phyloP scores from a whole-genome alignment of 768 basidiomycete species.

The Russula griseocarnosa region DNA sequence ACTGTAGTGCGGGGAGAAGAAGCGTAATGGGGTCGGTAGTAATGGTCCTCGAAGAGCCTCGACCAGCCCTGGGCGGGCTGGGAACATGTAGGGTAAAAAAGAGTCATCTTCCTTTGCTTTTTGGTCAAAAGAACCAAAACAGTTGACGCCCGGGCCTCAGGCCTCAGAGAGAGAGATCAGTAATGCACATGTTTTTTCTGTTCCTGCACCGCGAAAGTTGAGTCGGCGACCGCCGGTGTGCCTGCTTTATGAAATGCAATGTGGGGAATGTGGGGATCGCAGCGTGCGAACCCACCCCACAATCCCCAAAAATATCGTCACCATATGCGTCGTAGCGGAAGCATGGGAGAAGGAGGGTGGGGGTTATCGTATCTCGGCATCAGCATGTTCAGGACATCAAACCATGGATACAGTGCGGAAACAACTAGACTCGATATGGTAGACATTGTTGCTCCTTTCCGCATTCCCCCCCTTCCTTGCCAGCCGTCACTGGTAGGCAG shows the following conservation, averaged over 20 bases:
- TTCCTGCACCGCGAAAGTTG: neutral
- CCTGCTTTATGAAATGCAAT: too few relatives aligned
- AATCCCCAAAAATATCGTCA: neutral
- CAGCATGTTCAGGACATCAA: neutral
- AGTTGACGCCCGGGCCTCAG: neutral
- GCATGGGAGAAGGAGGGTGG: neutral
- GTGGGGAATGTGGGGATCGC: too few relatives aligned
- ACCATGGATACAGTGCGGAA: neutral
- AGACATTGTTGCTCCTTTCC: neutral
- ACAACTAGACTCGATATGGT: too few relatives aligned
- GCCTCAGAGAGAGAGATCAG: too few relatives aligned
- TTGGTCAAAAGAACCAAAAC: neutral
- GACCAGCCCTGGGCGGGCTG: too few relatives aligned
- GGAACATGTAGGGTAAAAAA: too few relatives aligned
- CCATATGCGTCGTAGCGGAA: too few relatives aligned
- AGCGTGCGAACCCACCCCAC: neutral
- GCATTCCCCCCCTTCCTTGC: neutral
- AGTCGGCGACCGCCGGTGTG: neutral
- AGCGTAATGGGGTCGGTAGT: neutral
- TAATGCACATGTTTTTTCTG: neutral
- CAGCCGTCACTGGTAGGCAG: neutral
- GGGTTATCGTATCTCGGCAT: neutral
- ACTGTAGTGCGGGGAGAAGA: too few relatives aligned
- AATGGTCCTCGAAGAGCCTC: neutral
- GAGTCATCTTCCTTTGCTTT: neutral